Percentiles rank a stretch among this genome's conserved stretches.
Conservation (phyloP, 106 monocot genomes). For the Acorus calamus region DNA sequence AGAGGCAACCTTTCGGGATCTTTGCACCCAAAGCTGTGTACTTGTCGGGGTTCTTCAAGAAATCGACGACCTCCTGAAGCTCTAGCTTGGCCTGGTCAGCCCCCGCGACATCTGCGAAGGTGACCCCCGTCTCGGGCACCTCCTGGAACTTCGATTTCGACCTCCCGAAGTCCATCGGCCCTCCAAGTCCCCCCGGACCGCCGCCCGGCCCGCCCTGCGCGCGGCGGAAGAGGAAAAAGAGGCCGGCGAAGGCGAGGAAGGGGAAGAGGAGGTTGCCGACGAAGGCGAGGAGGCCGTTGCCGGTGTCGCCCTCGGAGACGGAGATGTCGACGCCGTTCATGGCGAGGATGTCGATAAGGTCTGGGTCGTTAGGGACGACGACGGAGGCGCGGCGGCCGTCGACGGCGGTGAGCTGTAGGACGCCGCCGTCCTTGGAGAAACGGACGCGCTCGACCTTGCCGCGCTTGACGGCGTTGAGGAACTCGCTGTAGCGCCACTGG, state of each 20-base stretch:
- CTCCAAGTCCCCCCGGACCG: slow-evolving; percentile 88
- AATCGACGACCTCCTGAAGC: slow-evolving; percentile 98
- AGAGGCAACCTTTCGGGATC: slow-evolving; percentile 96
- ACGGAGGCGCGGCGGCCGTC: slow-evolving; percentile 92
- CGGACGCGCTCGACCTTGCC: slow-evolving; percentile 96
- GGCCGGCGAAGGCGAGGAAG: slow-evolving; percentile 78
- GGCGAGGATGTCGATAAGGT: slow-evolving; percentile 93
- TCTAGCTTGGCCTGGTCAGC: slow-evolving; percentile 99
- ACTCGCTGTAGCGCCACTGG: slow-evolving; percentile 97
- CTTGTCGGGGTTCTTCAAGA: slow-evolving; percentile 98
- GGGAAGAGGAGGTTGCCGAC: slow-evolving; percentile 91
- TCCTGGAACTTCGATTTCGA: slow-evolving; percentile 98
- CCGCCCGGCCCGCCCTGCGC: slow-evolving; percentile 79
- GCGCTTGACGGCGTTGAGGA: slow-evolving; percentile 86
- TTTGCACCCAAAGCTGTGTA: slow-evolving; percentile 95
- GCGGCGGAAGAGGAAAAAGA: slow-evolving; percentile 89
- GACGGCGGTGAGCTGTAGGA: slow-evolving; percentile 78
- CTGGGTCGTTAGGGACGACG: slow-evolving; percentile 85
- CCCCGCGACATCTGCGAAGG: slow-evolving; percentile 84
- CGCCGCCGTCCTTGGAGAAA: slow-evolving; percentile 81
- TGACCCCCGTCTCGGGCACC: slow-evolving; percentile 90
- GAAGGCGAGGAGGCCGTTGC: slow-evolving; percentile 45
- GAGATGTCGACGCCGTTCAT: slow-evolving; percentile 98
- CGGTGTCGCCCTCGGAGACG: slow-evolving; percentile 76
- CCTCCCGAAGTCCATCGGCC: slow-evolving; percentile 96